Percentiles rank a stretch among this genome's conserved stretches.
Conservation (phyloP, 305 asterid genomes). For the Euphrasia arctica region DNA sequence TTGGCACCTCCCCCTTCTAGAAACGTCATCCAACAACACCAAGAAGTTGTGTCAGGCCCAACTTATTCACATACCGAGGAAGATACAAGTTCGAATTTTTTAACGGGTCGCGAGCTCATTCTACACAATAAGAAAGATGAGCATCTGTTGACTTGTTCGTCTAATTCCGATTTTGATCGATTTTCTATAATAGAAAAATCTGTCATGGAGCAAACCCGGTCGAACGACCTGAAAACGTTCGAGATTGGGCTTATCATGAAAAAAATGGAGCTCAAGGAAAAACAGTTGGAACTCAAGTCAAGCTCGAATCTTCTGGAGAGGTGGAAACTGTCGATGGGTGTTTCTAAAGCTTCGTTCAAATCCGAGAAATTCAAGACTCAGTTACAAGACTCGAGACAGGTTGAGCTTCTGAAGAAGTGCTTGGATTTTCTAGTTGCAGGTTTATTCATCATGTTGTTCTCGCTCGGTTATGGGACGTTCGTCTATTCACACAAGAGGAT, state of each 20-base stretch:
- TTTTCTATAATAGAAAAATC: slow-evolving; percentile 58
- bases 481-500: slow-evolving; percentile 70
- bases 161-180: slow-evolving; percentile 26
- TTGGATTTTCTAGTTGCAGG: slow-evolving; percentile 83
- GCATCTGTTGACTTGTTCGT: slow-evolving; percentile 38
- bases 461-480: slow-evolving; percentile 72
- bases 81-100: slow-evolving; percentile 23
- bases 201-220: slow-evolving; percentile 73
- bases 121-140: slow-evolving; percentile 38
- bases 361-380: slow-evolving; percentile 77
- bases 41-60: neutral
- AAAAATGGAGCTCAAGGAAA: slow-evolving; percentile 71
- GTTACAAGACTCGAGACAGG: slow-evolving; percentile 62
- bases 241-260: slow-evolving; percentile 69
- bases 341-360: slow-evolving; percentile 72
- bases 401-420: slow-evolving; percentile 69
- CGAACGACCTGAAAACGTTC: slow-evolving; percentile 69
- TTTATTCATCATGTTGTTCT: slow-evolving; percentile 57
- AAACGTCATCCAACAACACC: slow-evolving; percentile 24
- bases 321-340: slow-evolving; percentile 72
- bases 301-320: slow-evolving; percentile 68
- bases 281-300: slow-evolving; percentile 51
- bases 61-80: slow-evolving; percentile 38
- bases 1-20: slow-evolving; percentile 29
- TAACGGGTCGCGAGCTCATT: slow-evolving; percentile 48